Conservation (phyloP, 2,329 filamentous ascomycete genomes). For the Cytospora mali region DNA sequence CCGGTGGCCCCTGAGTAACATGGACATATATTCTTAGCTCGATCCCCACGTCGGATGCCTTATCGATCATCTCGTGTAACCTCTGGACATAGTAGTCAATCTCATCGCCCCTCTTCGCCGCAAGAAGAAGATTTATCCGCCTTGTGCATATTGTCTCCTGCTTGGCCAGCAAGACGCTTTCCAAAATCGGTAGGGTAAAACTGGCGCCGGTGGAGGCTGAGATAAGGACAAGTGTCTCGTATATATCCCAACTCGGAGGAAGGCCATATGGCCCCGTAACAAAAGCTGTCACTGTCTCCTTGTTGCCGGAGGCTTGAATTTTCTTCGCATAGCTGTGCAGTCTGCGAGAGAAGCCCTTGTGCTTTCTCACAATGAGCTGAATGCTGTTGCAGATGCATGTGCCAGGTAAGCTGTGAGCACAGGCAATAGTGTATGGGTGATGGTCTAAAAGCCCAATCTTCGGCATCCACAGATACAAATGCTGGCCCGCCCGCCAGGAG, state of each 20-base stretch:
- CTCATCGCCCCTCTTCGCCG: conserved; percentile 55
- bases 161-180: conserved; percentile 51
- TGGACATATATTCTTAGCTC: conserved; percentile 57
- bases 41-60: conserved; percentile 48
- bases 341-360: conserved; percentile 59
- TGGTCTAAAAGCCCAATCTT: conserved; percentile 56
- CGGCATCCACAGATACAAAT: conserved; percentile 64
- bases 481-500: conserved; percentile 61
- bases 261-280: conserved; percentile 59
- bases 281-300: conserved; percentile 47
- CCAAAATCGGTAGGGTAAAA: conserved; percentile 62
- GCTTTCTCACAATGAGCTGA: conserved; percentile 59
- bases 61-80: conserved; percentile 48
- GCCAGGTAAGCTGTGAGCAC: conserved; percentile 52
- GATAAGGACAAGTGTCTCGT: conserved; percentile 61
- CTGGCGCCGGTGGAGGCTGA: conserved; percentile 66
- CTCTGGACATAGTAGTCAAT: conserved; percentile 58
- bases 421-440: conserved; percentile 66
- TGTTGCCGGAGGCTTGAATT: conserved; percentile 35
- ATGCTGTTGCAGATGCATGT: conserved; percentile 61
- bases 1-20: conserved; percentile 45
- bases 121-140: conserved; percentile 55
- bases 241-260: conserved; percentile 59
- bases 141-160: conserved; percentile 49
- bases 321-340: conserved; percentile 51